Base-by-base conservation (phyloP, 2,329 filamentous ascomycete species). In the Cladosporium sp. region DNA sequence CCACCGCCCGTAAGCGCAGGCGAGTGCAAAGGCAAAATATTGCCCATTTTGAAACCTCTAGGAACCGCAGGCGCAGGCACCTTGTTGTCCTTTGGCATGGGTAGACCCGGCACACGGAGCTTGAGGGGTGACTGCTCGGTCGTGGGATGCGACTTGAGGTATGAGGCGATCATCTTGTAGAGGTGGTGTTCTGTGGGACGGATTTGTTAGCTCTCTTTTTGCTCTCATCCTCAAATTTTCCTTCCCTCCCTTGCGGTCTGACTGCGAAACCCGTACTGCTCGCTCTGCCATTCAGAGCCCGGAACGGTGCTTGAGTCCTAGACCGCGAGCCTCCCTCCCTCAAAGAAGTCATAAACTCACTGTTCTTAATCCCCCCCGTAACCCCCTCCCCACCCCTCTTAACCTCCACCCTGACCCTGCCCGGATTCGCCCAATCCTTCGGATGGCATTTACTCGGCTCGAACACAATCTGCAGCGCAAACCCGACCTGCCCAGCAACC, bases 361-460 rank as follows among this genome's bases (percentile, higher is more conserved):
- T 92, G 74, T 90, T 91, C 76, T 88, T 88, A 55, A 91, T 82
- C 34, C 79, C 80, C 41, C 68, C 68, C 30, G 84, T 85, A 44
- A 83, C 74, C 55, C 80, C 74, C 68, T 79, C 79, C 38, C 86
- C 86, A 67, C 86, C 83, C 69, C 85, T 88, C 77, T 88, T 90
- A 65, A 97, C 82, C 74, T 89, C 81, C 59, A 98, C 88, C 72
- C 92, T 88, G 69, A 98, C 92, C 67, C 95, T 86, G 3, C 95
- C 95, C 14, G 95, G 95, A 81, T 99, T 99, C 65, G 90, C 90
- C 95, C 95, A 99, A 82, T 99, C 95, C 81, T 95, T 94, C 7
- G 95, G 95, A 79, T 99, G 95, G 68, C 88, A 86, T 83, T 97
- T 97, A 76, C 91, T 90, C 1, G 93, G 92, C 81, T 99, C 95